Evolutionary conservation across 805 yeast genomes (phyloP), one percentile per base, ranked within the genome.

Genomic region (Ascoidea tarda): DNA sequence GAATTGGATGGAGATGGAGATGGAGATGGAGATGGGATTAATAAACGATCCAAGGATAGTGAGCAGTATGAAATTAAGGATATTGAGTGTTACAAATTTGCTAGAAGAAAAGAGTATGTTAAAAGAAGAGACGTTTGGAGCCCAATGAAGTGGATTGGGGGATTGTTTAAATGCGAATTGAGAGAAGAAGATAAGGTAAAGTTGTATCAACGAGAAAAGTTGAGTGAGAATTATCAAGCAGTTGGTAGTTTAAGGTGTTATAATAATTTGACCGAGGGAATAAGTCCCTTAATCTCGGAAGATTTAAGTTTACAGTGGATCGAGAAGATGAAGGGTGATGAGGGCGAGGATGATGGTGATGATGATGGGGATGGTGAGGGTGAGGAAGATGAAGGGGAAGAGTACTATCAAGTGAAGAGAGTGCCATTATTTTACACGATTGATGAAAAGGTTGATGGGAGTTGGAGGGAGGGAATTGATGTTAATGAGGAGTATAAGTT

Each of bases 141-240:
- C 14, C 87, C 88, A 0, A 67, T 72, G 16, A 73, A 79, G 0
- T 76, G 77, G 66, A 76, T 84, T 2, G 91, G 90, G 5, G 88
- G 81, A 0, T 58, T 84, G 1, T 84, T 73, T 62, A 71, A 72
- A 52, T 79, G 85, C 59, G 65, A 71, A 10, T 53, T 74, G 1
- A 59, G 71, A 1, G 53, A 59, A 16, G 64, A 60, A 1, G 57
- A 57, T 5, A 71, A 68, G 52, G 44, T 21, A 48, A 54, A 50
- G 33, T 64, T 59, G 50, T 59, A 62, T 53, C 55, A 51, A 33
- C 54, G 46, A 56, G 14, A 55, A 51, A 31, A 49, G 55, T 46
- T 6, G 52, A 5, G 32, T 49, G 12, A 52, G 55, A 1, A 49
- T 53, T 16, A 33, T 31, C 2, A 52, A 48, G 16, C 53, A 59